phyloP scores from a whole-genome alignment of 2,329 filamentous ascomycete genomes.

The Xylariaceae sp. region DNA sequence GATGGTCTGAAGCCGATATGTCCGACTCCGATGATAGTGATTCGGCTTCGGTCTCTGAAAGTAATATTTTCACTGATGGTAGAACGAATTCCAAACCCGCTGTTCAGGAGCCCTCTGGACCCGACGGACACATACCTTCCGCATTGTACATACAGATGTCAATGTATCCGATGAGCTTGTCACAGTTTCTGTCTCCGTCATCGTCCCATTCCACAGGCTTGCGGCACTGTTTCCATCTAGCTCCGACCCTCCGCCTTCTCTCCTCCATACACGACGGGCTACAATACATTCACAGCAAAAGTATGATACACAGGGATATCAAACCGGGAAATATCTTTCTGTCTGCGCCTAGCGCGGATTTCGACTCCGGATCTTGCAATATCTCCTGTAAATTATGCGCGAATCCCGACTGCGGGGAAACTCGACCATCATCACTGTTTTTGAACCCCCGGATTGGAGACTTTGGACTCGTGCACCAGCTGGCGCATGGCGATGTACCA shows the following conservation, averaged over 20 bases:
- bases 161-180: slow-evolving; percentile 60
- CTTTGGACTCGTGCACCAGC: slow-evolving; percentile 61
- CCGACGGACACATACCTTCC: slow-evolving; percentile 32
- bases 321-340: slow-evolving; percentile 69
- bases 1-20: slow-evolving; percentile 37
- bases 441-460: slow-evolving; percentile 63
- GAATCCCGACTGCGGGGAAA: neutral
- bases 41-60: slow-evolving; percentile 18
- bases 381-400: slow-evolving; percentile 24
- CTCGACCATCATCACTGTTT: slow-evolving; percentile 32
- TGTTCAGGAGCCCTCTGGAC: slow-evolving; percentile 24
- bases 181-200: slow-evolving; percentile 41
- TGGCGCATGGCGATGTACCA: slow-evolving; percentile 36
- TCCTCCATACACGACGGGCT: slow-evolving; percentile 58
- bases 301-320: slow-evolving; percentile 63
- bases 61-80: slow-evolving; percentile 31
- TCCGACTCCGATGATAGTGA: slow-evolving; percentile 29
- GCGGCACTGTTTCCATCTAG: slow-evolving; percentile 60
- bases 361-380: slow-evolving; percentile 27
- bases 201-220: slow-evolving; percentile 20
- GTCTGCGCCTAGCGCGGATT: slow-evolving; percentile 39
- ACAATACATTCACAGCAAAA: slow-evolving; percentile 59
- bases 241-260: slow-evolving; percentile 56
- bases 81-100: slow-evolving; percentile 30
- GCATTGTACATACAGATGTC: slow-evolving; percentile 69